Percentiles rank a stretch among this genome's conserved stretches.
Evolutionary conservation across 2,329 filamentous ascomycete species (phyloP).

Genomic region (Hyphodiscus sp.): DNA sequence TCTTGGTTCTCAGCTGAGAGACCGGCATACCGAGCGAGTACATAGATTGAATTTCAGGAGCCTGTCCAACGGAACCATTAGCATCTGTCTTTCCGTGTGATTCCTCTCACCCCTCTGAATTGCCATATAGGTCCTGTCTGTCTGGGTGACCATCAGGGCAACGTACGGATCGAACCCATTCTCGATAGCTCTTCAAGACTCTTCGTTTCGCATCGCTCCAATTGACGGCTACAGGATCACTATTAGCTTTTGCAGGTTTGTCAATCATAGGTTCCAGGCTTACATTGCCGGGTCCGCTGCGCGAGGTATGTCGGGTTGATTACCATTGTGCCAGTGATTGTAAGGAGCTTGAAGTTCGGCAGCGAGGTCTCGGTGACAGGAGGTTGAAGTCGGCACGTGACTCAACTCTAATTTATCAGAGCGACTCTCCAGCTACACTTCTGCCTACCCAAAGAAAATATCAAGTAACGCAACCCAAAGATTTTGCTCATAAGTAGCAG

Average conservation of each 20-base stretch:
- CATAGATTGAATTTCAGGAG: slow-evolving; percentile 94
- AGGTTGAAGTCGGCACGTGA: slow-evolving; percentile 1
- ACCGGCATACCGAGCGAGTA: slow-evolving; percentile 89
- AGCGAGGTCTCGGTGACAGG: slow-evolving; percentile 3
- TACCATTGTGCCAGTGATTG: slow-evolving; percentile 52
- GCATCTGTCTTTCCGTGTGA: background rate
- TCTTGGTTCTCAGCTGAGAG: slow-evolving; percentile 81
- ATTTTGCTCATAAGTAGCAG: background rate
- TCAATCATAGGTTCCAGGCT: slow-evolving; percentile 31
- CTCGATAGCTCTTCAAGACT: slow-evolving; percentile 83
- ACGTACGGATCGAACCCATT: slow-evolving; percentile 93
- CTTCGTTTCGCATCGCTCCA: slow-evolving; percentile 83
- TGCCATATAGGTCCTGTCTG: background rate
- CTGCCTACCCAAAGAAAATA: too few species aligned
- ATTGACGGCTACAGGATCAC: slow-evolving; percentile 60
- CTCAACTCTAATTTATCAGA: background rate
- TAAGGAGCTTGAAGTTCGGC: slow-evolving; percentile 1
- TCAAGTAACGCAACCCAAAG: too few species aligned
- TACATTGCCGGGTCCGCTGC: slow-evolving; percentile 71
- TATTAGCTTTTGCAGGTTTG: slow-evolving; percentile 45
- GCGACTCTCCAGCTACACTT: too few species aligned
- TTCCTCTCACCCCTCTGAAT: background rate
- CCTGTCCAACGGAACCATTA: slow-evolving; percentile 45
- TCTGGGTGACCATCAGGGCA: background rate
- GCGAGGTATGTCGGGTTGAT: slow-evolving; percentile 93